Percentiles rank a stretch among this genome's conserved stretches.
These are phyloP conservation scores for Brettanomyces anomalus DNA, from an alignment of 805 yeast species.

Conservation along the genomic window DNA sequence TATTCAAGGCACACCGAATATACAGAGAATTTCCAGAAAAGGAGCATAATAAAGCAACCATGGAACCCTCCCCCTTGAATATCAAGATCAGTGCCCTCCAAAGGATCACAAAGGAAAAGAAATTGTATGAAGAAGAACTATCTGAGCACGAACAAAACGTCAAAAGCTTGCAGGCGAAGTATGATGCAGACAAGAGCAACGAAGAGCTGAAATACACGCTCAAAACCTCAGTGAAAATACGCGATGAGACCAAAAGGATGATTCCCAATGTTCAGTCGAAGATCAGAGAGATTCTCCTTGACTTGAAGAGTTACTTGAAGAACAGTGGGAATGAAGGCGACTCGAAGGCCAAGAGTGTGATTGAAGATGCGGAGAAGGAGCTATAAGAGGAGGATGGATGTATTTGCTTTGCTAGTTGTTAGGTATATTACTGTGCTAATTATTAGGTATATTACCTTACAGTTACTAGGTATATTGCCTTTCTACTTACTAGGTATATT, in stretches of 20 bases:
- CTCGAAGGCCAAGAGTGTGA: constrained; percentile 13
- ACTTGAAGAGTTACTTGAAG: constrained; percentile 16
- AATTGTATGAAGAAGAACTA: constrained; percentile 50
- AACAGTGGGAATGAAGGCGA: constrained; percentile 13
- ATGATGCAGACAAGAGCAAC: constrained; percentile 9
- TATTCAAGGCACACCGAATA: too few relatives aligned
- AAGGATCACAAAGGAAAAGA: constrained; percentile 61
- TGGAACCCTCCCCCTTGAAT: constrained; percentile 65
- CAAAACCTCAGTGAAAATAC: constrained; percentile 18
- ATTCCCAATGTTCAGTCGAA: constrained; percentile 19
- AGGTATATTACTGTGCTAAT: too few relatives aligned
- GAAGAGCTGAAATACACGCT: constrained; percentile 20
- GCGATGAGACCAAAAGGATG: constrained; percentile 21
- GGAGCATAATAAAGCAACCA: too few relatives aligned
- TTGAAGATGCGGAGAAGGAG: constrained; percentile 16
- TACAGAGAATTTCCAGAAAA: too few relatives aligned
- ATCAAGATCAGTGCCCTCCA: constrained; percentile 64
- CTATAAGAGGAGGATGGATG: neutral
- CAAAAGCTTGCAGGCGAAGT: constrained; percentile 17
- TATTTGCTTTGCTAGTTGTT: too few relatives aligned
- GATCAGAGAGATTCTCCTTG: constrained; percentile 13
- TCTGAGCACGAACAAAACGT: constrained; percentile 12
- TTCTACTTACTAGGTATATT: too few relatives aligned
- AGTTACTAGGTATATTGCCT: too few relatives aligned
- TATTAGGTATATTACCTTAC: too few relatives aligned